Evolutionary conservation across 352 stramenopile species (phyloP), one percentile per base, ranked within the genome.

Genomic region (Globisporangium emineosum): DNA sequence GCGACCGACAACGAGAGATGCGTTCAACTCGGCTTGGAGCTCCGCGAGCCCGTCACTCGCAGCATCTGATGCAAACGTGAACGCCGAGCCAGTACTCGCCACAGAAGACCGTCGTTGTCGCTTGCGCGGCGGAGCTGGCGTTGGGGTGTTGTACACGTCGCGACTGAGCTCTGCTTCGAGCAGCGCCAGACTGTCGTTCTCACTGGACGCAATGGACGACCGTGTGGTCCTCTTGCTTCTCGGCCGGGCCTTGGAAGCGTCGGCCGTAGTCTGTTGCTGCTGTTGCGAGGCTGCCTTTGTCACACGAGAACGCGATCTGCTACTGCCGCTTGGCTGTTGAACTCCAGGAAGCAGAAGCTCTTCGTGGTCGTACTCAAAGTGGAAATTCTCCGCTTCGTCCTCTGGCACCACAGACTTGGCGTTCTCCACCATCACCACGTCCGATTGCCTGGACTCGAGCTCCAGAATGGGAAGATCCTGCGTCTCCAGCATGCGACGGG

Each of bases 141-240:
- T 21, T 19, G 40, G 23, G 30, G 9, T 29, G 53, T 17, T 59
- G 45, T 35, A 27, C 8, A 68, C 19, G 33, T 65, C 65, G 12
- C 40, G 67, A 5, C 30, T 35, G 23, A 87, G 61, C 62, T 88
- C 78, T n/a, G 61, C 60, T 64, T 90, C 77, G 5, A 90, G 71
- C 43, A 83, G 67, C 25, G 72, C 72, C 8, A 88, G 67, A 5
- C 68, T 73, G 33, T 76, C 69, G 40, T 70, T 83, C 21, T 68
- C 55, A 7, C 54, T 72, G 5, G 70, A 71, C 2, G 74, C 76
- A 30, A 67, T 53, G 10, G 75, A 73, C 49, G 63, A 65, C 6
- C 10, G 25, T 2, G n/a, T 19, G 17, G 32, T 53, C 53, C 35
- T 13, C 21, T 32, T 47, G 29, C 2, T 7, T 57, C 3, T 57